A percentile compares a stretch with the other conserved stretches of the same genome.
Conservation (phyloP, 352 stramenopile species). For the Phytophthora sp. region DNA sequence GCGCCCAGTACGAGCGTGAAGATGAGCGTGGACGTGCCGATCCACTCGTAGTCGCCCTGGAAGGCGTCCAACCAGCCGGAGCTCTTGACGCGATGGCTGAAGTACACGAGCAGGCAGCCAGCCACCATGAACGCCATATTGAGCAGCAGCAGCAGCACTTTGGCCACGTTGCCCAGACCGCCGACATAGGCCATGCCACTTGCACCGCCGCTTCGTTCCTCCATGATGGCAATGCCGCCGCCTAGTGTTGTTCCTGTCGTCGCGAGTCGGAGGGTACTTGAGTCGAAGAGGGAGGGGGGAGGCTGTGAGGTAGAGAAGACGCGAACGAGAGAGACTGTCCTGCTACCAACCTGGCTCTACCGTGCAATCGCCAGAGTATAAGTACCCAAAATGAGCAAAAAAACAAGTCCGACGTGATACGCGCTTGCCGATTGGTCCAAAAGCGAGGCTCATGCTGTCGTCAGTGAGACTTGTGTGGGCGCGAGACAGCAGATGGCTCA, state of each 20-base stretch:
- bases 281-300: not conserved
- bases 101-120: slow-evolving; percentile 82
- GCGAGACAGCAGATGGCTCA: slow-evolving; percentile 24
- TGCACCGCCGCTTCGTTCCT: slow-evolving; percentile 46
- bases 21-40: slow-evolving; percentile 66
- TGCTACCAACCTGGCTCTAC: slow-evolving; percentile 18
- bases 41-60: slow-evolving; percentile 69
- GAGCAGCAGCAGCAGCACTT: slow-evolving; percentile 80
- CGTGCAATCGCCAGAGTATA: slow-evolving; percentile 19
- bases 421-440: slow-evolving; percentile 18
- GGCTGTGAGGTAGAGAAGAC: slow-evolving; percentile 10
- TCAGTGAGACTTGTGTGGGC: slow-evolving; percentile 16
- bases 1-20: slow-evolving; percentile 74
- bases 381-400: slow-evolving; percentile 13
- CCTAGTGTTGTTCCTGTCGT: slow-evolving; percentile 25
- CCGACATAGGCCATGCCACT: slow-evolving; percentile 52
- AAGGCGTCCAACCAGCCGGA: slow-evolving; percentile 81
- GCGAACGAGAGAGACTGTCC: slow-evolving; percentile 7
- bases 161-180: slow-evolving; percentile 72
- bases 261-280: slow-evolving; percentile 6
- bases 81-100: slow-evolving; percentile 69
- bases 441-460: slow-evolving; percentile 2
- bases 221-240: slow-evolving; percentile 49
- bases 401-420: slow-evolving; percentile 8
- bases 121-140: slow-evolving; percentile 87